Evolutionary conservation across 371 early-diverging fungal species (phyloP), one percentile per base, ranked within the genome.

Genomic region (Lichtheimia ornata): DNA sequence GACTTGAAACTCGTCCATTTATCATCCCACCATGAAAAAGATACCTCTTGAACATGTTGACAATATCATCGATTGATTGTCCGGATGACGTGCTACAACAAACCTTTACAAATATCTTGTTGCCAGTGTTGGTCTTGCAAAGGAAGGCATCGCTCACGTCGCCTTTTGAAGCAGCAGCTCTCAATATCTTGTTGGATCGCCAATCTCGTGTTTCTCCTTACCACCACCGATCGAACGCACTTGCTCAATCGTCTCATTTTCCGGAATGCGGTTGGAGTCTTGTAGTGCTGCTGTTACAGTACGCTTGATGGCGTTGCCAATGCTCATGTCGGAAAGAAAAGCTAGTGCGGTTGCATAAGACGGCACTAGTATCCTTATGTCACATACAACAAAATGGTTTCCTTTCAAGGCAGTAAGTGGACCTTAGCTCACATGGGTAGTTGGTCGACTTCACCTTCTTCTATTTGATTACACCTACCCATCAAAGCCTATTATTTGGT

Each of bases 51-150:
- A 63, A 63, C 63, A 63, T 63, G 14, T 56, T 40, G 28, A 56
- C 52, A 6, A 57, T 28, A 28, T 63, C 51, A 9, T 63, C 44
- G 0, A 63, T 35, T 1, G 61, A 57, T 28, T 57, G 63, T 2
- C 30, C 35, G 20, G 63, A 50, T 17, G 57, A 24, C 5, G 20
- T n/a, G 47, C 47, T 35, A 11, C 35, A 35, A 49, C 62, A 63
- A 6, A 50, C 50, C 24, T 63, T 63, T 25, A 63, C 63, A 40
- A 63, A 63, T 30, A 63, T 40, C 42, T 50, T 56, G 14, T 25
- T 51, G 28, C 28, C 43, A 18, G 50, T 13, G 15, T 24, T 50
- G 17, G 54, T 55, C 2, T 17, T 44, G 27, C 57, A 63, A 5
- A 41, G 28, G 22, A 44, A 63, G 14, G 63, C 63, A 13, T 63